Percentiles rank a stretch among this genome's conserved stretches.
Evolutionary conservation across 2,329 filamentous ascomycete genomes (phyloP).

Genomic region (Talaromyces islandicus): DNA sequence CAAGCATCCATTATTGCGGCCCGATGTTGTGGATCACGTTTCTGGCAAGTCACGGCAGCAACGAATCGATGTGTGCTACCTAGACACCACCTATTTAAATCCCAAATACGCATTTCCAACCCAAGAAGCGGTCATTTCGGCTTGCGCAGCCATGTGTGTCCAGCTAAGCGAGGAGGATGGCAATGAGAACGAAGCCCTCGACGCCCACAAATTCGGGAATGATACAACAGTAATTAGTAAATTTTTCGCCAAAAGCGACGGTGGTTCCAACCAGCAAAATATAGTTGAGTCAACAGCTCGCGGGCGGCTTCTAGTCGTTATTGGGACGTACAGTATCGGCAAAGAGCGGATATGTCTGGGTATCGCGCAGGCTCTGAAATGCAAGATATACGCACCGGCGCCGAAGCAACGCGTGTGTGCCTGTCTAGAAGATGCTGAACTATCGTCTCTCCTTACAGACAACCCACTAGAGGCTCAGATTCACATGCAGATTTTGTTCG

Average conservation of each 20-base stretch:
- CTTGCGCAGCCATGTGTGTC: constrained; percentile 84
- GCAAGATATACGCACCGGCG: constrained; percentile 82
- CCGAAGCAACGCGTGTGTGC: constrained; percentile 78
- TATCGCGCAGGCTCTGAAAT: constrained; percentile 76
- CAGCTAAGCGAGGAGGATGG: constrained; percentile 62
- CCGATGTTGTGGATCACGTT: constrained; percentile 64
- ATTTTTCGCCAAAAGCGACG: constrained; percentile 48
- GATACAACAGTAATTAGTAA: constrained; percentile 57
- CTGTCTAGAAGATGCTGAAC: constrained; percentile 78
- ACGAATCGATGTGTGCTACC: constrained; percentile 89
- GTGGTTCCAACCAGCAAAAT: constrained; percentile 27
- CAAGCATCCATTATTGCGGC: constrained; percentile 71
- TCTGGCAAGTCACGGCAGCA: constrained; percentile 71
- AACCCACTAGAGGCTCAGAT: constrained; percentile 84
- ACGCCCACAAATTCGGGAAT: constrained; percentile 50
- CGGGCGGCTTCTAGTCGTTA: constrained; percentile 75
- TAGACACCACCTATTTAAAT: constrained; percentile 95
- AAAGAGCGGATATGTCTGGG: constrained; percentile 94
- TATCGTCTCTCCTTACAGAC: constrained; percentile 68
- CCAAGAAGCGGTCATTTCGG: constrained; percentile 78
- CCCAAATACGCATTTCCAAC: constrained; percentile 91
- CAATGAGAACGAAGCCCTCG: constrained; percentile 52
- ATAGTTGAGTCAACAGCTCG: constrained; percentile 20
- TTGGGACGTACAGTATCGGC: constrained; percentile 95
- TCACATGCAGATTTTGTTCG: constrained; percentile 95